Evolutionary conservation across 495 filamentous ascomycete species (phyloP), one percentile per base, ranked within the genome.

Genomic region (Aspergillus asperescens): DNA sequence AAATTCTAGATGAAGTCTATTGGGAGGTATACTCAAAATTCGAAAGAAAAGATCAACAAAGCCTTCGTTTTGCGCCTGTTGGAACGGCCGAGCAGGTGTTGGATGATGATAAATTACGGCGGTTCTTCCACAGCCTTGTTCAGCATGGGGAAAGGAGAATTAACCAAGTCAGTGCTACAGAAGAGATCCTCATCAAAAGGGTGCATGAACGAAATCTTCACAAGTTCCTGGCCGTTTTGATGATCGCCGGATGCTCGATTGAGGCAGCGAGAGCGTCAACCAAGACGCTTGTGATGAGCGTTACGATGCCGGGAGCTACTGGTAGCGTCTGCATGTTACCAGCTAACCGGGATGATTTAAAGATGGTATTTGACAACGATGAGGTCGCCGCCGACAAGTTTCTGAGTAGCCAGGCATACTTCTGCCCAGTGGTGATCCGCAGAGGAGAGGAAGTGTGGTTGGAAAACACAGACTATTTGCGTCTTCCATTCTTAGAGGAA

Each of bases 401-500:
- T 22, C 24, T 50, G 9, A 15, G 25, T 0, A 34, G 18, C 7
- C 47, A 50, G 23, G 34, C 22, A 5, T 50, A 40, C 16, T 50
- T 50, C 24, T 50, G 47, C 23, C 47, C 47, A 1, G n/a, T 50
- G 1, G 4, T 28, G 1, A 39, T 50, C 22, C 22, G n/a, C 32
- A 27, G 15, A 24, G 12, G 29, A 4, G 13, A 28, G 22, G 35
- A 50, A 29, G 3, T 29, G n/a, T 9, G 23, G 18, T 1, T 50
- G 6, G 32, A 25, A 4, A 13, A 38, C 7, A 27, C 15, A 1
- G 47, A 50, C 7, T 37, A 38, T 23, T 22, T 7, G 4, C 47
- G 34, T 7, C 47, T 50, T 2, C 47, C 47, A 7, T 50, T 40
- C 29, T 22, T 50, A 6, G 47, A 40, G 20, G 47, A 50, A n/a